These are phyloP conservation scores for Pseudofabraea citricarpa DNA, from an alignment of 2,329 filamentous ascomycete species.

Conservation along the genomic window DNA sequence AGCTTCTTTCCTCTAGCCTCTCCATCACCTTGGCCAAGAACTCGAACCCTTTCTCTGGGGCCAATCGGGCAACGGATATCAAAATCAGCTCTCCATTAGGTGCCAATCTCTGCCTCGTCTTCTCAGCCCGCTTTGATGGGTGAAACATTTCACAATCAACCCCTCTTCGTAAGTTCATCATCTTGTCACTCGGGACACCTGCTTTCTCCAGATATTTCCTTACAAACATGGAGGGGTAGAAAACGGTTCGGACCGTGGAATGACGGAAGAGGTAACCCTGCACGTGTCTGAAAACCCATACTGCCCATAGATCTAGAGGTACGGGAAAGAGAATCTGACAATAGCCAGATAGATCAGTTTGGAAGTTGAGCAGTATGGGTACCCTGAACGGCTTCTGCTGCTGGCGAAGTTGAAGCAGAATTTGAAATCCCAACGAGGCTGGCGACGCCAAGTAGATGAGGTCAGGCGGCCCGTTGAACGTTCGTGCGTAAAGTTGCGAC, in stretches of 20 bases:
- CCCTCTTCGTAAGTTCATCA: slow-evolving; percentile 58
- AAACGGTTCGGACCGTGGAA: slow-evolving; percentile 57
- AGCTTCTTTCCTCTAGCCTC: slow-evolving; percentile 47
- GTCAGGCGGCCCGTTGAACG: slow-evolving; percentile 56
- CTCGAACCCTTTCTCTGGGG: slow-evolving; percentile 67
- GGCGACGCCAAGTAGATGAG: slow-evolving; percentile 67
- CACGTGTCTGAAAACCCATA: slow-evolving; percentile 56
- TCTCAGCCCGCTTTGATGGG: slow-evolving; percentile 45
- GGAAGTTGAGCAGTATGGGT: slow-evolving; percentile 63
- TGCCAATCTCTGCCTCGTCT: slow-evolving; percentile 48
- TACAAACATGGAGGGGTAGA: slow-evolving; percentile 64
- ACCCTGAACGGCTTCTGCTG: slow-evolving; percentile 48
- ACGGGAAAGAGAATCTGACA: slow-evolving; percentile 64
- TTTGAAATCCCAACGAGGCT: slow-evolving; percentile 65
- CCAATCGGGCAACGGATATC: slow-evolving; percentile 61
- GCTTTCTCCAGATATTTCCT: slow-evolving; percentile 54
- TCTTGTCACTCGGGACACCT: slow-evolving; percentile 49
- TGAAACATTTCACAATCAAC: slow-evolving; percentile 61
- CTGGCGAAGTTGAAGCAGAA: slow-evolving; percentile 64
- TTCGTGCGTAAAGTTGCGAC: slow-evolving; percentile 52
- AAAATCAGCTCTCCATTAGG: slow-evolving; percentile 61
- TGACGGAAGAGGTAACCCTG: slow-evolving; percentile 65
- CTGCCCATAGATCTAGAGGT: slow-evolving; percentile 55
- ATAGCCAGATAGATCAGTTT: slow-evolving; percentile 67
- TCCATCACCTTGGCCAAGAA: slow-evolving; percentile 55